Evolutionary conservation across 164 flowering plant genomes (phyloP).

Genomic region (Pachysandra terminalis): DNA sequence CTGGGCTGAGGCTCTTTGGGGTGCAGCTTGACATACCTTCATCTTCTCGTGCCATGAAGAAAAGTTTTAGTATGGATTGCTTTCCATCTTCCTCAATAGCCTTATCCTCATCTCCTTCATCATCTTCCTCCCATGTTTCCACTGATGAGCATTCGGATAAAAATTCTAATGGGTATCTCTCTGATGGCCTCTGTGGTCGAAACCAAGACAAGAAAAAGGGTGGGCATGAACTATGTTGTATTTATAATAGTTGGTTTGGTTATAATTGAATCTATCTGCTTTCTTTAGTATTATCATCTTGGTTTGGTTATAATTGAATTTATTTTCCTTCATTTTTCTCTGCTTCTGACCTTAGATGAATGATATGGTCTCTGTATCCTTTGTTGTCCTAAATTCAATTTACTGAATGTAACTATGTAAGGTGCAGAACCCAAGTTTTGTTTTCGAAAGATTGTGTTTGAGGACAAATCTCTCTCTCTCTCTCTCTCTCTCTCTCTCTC

Average conservation of each 20-base stretch:
- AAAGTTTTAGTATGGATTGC: conserved; percentile 65
- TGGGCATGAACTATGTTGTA: conserved; percentile 21
- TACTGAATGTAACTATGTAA: neutral
- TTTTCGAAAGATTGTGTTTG: neutral
- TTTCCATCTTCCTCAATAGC: conserved; percentile 32
- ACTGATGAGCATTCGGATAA: conserved; percentile 33
- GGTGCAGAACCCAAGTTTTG: conserved; percentile 9
- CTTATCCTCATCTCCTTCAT: conserved; percentile 27
- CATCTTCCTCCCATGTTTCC: conserved; percentile 29
- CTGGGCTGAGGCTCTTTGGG: conserved; percentile 66
- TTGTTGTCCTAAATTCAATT: neutral
- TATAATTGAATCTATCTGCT: no score
- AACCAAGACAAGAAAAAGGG: conserved; percentile 69
- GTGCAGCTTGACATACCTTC: conserved; percentile 56
- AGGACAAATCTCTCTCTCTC: no score
- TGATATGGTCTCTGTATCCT: neutral
- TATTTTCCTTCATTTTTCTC: neutral
- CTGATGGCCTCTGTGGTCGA: conserved; percentile 46
- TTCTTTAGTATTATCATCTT: neutral
- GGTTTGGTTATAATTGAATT: neutral
- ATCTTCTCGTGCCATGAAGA: conserved; percentile 36
- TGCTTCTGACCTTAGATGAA: neutral
- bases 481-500: no score
- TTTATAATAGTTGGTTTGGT: no score
- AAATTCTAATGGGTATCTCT: conserved; percentile 48